These are phyloP conservation scores for Rhodotorula sp. DNA, from an alignment of 1,284 basidiomycete species.

Conservation along the genomic window DNA sequence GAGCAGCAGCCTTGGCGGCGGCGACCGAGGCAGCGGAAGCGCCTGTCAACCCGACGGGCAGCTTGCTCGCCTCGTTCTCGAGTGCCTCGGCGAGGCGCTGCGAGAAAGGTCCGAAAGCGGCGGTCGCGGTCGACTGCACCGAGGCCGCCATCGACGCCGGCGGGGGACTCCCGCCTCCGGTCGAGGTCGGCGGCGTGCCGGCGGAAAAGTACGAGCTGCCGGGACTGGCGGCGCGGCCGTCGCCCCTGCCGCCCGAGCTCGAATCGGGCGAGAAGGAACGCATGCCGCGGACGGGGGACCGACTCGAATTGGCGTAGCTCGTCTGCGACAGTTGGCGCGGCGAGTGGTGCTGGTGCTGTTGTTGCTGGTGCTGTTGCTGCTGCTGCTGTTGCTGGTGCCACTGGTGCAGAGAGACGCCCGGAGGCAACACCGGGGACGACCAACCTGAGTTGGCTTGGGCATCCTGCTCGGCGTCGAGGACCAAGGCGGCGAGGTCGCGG, in stretches of 20 bases:
- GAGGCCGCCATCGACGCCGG: not conserved
- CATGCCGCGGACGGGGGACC: slow-evolving; percentile 21
- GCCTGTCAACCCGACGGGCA: slow-evolving; percentile 8
- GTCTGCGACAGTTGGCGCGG: slow-evolving; percentile 9
- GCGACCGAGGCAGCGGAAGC: not conserved
- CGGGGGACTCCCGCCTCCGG: slow-evolving; percentile 12
- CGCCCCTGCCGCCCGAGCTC: slow-evolving; percentile 1
- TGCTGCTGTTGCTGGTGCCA: slow-evolving; percentile 6
- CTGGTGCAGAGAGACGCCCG: slow-evolving; percentile 11
- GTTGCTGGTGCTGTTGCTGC: slow-evolving; percentile 6
- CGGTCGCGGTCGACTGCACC: not conserved
- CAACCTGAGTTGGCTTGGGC: slow-evolving; percentile 30
- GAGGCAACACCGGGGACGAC: slow-evolving; percentile 22
- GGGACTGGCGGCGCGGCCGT: slow-evolving; percentile 15
- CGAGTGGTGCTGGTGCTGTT: not conserved
- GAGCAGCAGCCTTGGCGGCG: not conserved
- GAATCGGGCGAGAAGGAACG: slow-evolving; percentile 38
- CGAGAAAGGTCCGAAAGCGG: slow-evolving; percentile 19
- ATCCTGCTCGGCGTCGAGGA: slow-evolving; percentile 26
- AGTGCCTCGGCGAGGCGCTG: slow-evolving; percentile 35
- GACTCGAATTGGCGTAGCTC: slow-evolving; percentile 21
- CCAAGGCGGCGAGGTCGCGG: slow-evolving; percentile 28
- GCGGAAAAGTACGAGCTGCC: slow-evolving; percentile 31
- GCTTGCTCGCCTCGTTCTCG: slow-evolving; percentile 35
- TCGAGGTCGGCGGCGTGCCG: slow-evolving; percentile 28